Percentiles rank a stretch among this genome's conserved stretches.
Conservation (phyloP, 306 rosid species). For the Quercus glauca region DNA sequence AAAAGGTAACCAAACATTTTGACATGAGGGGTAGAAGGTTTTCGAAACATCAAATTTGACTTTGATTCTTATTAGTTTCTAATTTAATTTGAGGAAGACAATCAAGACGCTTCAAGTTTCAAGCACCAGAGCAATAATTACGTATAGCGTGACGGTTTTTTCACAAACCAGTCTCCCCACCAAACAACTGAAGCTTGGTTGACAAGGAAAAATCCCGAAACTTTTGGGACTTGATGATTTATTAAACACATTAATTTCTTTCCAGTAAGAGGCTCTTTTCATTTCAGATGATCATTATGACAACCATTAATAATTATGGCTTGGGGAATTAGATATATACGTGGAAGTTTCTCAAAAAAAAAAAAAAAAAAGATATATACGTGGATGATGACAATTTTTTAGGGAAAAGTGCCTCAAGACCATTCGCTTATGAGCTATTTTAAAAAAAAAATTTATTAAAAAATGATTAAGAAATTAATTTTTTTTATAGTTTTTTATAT, state of each 20-base stretch:
- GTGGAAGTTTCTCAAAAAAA: too few relatives aligned
- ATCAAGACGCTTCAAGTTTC: not conserved
- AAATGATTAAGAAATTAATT: too few relatives aligned
- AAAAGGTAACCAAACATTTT: too few relatives aligned
- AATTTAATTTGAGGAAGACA: not conserved
- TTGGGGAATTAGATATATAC: too few relatives aligned
- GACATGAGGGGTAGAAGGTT: too few relatives aligned
- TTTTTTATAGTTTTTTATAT: accelerated
- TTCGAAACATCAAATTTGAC: slow-evolving; percentile 15
- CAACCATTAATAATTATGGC: too few relatives aligned
- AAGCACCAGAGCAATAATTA: not conserved
- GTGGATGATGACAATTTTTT: too few relatives aligned
- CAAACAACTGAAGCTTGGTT: not conserved
- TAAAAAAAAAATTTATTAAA: too few relatives aligned
- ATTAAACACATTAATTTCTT: not conserved
- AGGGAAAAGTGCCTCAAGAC: accelerated
- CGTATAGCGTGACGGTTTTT: not conserved
- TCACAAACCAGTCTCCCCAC: not conserved
- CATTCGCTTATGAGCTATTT: too few relatives aligned
- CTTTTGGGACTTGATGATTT: not conserved
- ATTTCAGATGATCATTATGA: not conserved
- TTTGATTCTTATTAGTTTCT: not conserved
- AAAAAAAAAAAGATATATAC: too few relatives aligned
- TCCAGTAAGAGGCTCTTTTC: not conserved
- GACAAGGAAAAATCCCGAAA: not conserved